Evolutionary conservation across 1,284 basidiomycete species (phyloP).

Genomic region (Microbotryum lychnidis-dioicae): DNA sequence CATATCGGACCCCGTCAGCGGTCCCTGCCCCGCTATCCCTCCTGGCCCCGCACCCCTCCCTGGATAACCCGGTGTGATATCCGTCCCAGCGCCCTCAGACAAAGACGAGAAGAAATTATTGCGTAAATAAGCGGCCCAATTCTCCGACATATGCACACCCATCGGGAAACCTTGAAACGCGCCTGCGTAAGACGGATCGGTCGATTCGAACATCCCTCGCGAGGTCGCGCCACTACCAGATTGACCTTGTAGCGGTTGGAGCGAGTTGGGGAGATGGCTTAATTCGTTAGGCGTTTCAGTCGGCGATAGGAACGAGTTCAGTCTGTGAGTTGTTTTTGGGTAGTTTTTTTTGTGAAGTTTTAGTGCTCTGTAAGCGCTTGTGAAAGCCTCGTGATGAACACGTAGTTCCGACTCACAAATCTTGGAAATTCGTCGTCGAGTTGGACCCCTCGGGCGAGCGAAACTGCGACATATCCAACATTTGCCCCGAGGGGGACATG

Average conservation of each 20-base stretch:
- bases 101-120: no score
- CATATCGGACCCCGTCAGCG: no score
- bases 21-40: no score
- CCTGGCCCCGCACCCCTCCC: no score
- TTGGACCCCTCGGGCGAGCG: constrained; percentile 7
- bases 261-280: neutral
- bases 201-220: neutral
- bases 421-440: constrained; percentile 18
- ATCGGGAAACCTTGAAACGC: constrained; percentile 27
- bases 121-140: constrained; percentile 1
- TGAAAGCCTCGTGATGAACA: no score
- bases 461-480: constrained; percentile 25
- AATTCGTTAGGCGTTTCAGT: constrained; percentile 13
- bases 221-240: neutral
- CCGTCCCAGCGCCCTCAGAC: no score
- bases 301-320: constrained; percentile 28
- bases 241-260: neutral
- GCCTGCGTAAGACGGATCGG: constrained; percentile 6
- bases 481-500: constrained; percentile 7
- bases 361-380: no score
- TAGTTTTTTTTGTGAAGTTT: no score
- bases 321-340: neutral
- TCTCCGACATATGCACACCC: constrained; percentile 13
- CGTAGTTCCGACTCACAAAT: constrained; percentile 11
- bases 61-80: no score